Evolutionary conservation across 148 eudicot species (phyloP), one percentile per base, ranked within the genome.

Genomic region (Persicaria tinctoria): DNA sequence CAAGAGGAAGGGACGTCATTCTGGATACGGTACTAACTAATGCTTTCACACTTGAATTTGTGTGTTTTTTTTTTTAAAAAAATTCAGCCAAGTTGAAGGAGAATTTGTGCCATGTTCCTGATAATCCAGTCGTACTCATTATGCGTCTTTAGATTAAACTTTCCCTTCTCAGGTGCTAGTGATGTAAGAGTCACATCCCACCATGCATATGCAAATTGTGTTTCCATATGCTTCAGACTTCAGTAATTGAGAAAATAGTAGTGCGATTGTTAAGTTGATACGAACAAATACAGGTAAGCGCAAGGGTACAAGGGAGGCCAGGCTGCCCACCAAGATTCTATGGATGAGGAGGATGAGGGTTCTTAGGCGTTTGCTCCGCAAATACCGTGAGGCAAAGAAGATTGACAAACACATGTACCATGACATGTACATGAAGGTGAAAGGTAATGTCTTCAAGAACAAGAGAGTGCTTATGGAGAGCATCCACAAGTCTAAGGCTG

Each of bases 271-370:
- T 51, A 10, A 47, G 50, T 5, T 49, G 8, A 44, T 18, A 3
- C 60, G 74, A 23, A 32, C n/a, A 27, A 32, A 74, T 77, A 20
- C 71, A 85, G 88, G 88, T 85, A 85, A 85, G 66, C 82, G 88
- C 18, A 85, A 77, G 81, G 88, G 88, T 77, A 85, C 88, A 6
- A 81, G 88, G 78, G 88, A 85, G 76, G 88, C 88, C 46, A 85
- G 88, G 79, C 72, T 85, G 79, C 88, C 88, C 68, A 85, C 88
- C 23, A 85, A 85, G 68, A 75, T 85, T 8, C 78, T 85, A 6
- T 85, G 88, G 88, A 85, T 85, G 88, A 83, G 88, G 78, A 83
- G 88, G 74, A 81, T 85, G 88, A 80, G 88, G 73, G 88, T 85
- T 48, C 84, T 85, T 17, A 85, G 88, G 71, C 88, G 88, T 53